phyloP scores from a whole-genome alignment of 2,329 filamentous ascomycete genomes.

The Sordariomycetes sp. region DNA sequence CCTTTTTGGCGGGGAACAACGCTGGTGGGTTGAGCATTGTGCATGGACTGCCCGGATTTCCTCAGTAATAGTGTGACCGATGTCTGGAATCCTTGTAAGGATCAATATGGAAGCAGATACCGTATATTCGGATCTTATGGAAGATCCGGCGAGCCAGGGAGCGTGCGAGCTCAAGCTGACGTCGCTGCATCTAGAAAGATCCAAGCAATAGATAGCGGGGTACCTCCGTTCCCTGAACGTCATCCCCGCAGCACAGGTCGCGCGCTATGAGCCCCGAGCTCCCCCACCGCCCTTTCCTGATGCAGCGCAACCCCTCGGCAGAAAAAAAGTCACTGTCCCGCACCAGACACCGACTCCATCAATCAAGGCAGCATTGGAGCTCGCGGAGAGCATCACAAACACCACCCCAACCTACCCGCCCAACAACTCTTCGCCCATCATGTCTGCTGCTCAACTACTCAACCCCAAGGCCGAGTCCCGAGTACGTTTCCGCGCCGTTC shows the following conservation, averaged over 20 bases:
- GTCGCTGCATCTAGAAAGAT: background rate
- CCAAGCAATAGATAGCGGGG: background rate
- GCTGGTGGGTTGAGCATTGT: background rate
- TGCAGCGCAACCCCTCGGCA: background rate
- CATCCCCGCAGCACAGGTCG: background rate
- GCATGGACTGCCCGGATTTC: background rate
- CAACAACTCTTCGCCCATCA: conserved; percentile 25
- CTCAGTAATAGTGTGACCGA: background rate
- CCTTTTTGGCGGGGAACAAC: background rate
- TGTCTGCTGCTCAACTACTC: conserved; percentile 96
- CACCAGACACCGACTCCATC: background rate
- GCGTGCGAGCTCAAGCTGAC: background rate
- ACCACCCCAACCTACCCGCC: background rate
- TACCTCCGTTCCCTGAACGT: background rate
- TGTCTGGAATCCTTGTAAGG: background rate
- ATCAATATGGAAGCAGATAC: background rate
- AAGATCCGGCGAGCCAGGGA: background rate
- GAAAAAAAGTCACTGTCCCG: conserved; percentile 6
- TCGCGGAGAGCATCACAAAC: background rate
- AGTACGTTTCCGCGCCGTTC: conserved; percentile 41
- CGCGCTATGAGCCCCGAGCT: background rate
- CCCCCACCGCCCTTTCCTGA: conserved; percentile 1
- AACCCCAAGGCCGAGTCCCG: conserved; percentile 98
- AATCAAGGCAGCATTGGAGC: conserved; percentile 2
- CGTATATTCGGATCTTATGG: background rate